Base-by-base conservation (phyloP, 176 grass and related monocot species). In the Neostapfia colusana region DNA sequence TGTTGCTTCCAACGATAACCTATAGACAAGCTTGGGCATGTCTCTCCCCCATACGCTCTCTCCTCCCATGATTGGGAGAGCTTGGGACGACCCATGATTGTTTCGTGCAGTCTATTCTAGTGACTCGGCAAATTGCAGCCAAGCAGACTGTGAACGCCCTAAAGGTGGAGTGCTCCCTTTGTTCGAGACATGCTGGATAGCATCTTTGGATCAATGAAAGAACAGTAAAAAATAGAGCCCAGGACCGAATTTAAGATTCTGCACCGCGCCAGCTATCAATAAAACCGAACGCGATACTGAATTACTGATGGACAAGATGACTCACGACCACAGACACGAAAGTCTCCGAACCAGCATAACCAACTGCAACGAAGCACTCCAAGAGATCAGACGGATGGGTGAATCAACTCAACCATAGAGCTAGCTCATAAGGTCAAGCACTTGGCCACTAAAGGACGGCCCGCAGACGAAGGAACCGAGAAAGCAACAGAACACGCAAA, bases 151-250 rank as follows among this genome's bases (percentile, higher is more conserved):
- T 31, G 31, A 31, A 31, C 31, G 31, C 31, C 31, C 31, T 31
- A 74, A 80, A 80, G 69, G 56, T 46, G 56, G 38, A 51, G 49
- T 38, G 64, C 70, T 70, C 41, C 65, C 65, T 80, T 81, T 75
- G 50, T 26, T n/a, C 58, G 20, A 76, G 45, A 65, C 76, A 71
- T 46, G 48, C 56, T 58, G 65, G 63, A 36, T 59, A 80, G 77
- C 76, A 63, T 84, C 66, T 59, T 88, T 34, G 86, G 76, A 84
- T 88, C 81, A 76, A 72, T 46, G 46, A 41, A 84, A 14, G 23
- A 62, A 36, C 46, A 76, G 70, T 70, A 65, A 38, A 38, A 28
- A 82, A 66, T n/a, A 56, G 51, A 15, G 69, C 23, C 11, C 65
- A 51, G 0, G 26, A 36, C 48, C 13, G 81, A 88, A 84, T 84